Base-by-base conservation (phyloP, 257 asterid genomes). In the Mentha longifolia region DNA sequence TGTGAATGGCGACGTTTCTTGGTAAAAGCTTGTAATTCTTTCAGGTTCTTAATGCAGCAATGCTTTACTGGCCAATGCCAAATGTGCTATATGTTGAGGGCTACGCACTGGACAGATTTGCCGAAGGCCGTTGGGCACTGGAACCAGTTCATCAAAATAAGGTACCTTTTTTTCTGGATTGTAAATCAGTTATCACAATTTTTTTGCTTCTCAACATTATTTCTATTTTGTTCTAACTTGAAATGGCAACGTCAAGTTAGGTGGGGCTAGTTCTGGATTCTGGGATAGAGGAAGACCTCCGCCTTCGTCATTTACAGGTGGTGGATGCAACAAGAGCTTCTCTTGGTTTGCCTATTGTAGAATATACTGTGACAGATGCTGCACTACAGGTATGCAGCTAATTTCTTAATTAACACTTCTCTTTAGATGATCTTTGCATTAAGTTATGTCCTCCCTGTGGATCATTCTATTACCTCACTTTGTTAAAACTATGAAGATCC, bases 31-130 rank as follows among this genome's bases (percentile, higher is more conserved):
- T 74, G 68, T 77, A 74, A 79, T 78, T 71, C 71, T 77, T 79
- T 30, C 96, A 90, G 98, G 98, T 92, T 83, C 97, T 92, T 75
- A 92, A 92, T 92, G 98, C 98, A 73, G 97, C 97, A 77, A 87
- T 89, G 97, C 96, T 92, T 65, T 92, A 90, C 74, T 92, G 97
- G 98, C 96, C 98, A 37, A 87, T 92, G 92, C 81, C 94, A 0
- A 88, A 92, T 81, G 90, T 87, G 5, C 77, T 88, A 9, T 92
- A 92, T 62, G 98, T 92, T 67, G 98, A 92, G 83, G 98, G 98
- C 19, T 92, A 87, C 74, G 98, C 98, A 31, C 86, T 92, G 51
- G 96, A 92, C 81, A 84, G 92, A 78, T 90, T 92, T 81, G 96
- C 98, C 19, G 91, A 90, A 84, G 98, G 96, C 45, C 83, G 77